Evolutionary conservation across 140 eudicot species (phyloP).

Genomic region (Senecio squalidus): DNA sequence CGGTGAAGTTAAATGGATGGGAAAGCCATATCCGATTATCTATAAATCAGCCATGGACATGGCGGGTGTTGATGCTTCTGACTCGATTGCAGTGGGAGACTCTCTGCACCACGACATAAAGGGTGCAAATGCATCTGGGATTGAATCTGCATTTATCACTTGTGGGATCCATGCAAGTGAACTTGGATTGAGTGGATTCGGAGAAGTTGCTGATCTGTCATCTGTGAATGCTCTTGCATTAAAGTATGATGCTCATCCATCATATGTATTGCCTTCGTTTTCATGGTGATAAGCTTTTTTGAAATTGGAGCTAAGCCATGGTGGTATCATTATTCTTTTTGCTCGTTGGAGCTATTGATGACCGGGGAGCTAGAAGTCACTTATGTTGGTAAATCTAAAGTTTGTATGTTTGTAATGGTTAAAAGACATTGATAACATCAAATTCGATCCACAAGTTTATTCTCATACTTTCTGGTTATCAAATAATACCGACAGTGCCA

Average conservation of each 20-base stretch:
- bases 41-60: conserved; percentile 70
- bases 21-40: conserved; percentile 75
- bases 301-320: neutral
- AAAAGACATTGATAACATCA: too few species aligned
- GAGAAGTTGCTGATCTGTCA: conserved; percentile 51
- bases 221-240: conserved; percentile 53
- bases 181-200: conserved; percentile 66
- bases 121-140: conserved; percentile 91
- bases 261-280: conserved; percentile 70
- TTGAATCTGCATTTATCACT: conserved; percentile 61
- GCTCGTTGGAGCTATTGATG: neutral
- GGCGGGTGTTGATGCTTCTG: conserved; percentile 71
- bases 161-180: conserved; percentile 86
- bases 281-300: conserved; percentile 42
- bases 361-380: neutral
- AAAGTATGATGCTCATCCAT: conserved; percentile 65
- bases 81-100: conserved; percentile 88
- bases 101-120: conserved; percentile 93
- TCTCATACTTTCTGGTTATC: neutral
- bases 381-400: neutral
- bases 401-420: neutral
- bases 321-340: neutral
- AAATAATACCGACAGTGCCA: too few species aligned
- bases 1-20: conserved; percentile 99
- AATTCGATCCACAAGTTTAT: neutral